Base-by-base conservation (phyloP, 257 asterid species). In the Solanum ossicruentum region DNA sequence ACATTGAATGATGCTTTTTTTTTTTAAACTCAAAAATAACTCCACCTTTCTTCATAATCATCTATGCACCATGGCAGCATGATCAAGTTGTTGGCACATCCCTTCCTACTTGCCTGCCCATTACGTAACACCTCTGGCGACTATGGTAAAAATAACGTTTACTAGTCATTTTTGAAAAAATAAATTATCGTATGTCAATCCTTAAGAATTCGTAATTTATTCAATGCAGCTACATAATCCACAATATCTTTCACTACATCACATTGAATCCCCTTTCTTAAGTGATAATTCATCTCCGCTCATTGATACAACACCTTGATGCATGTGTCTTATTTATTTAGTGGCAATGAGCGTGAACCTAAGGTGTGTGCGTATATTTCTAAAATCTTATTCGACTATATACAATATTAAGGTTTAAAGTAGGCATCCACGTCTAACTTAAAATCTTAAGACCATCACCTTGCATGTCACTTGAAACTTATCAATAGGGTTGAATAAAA, bases 21-120 rank as follows among this genome's bases (percentile, higher is more conserved):
- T 75, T 16, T 12, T 8, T 66, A 7, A 15, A 15, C 12, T 66
- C 21, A 47, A 8, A 57, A 57, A 28, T 66, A 66, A 67, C 73
- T 63, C 10, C 10, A 32, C 5, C 10, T 26, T 63, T 36, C 43
- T 65, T 32, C 21, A 66, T 66, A 28, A 75, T 75, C 82, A 75
- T 75, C 5, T 49, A 49, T 75, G 5, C 15, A 75, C 41, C 60
- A 47, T 16, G 41, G 56, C 13, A 10, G 36, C 45, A 43, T 39
- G 52, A 18, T 70, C 28, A 70, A 75, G 82, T 49, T 75, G 81
- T 49, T 75, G 61, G 61, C 43, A 45, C 81, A 75, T 75, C 16
- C 61, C 15, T 23, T 49, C 45, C 11, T 23, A 21, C n/a, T 21
- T 75, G 17, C 28, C 28, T 43, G 3, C 56, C 28, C 80, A 72